phyloP scores from a whole-genome alignment of 2,329 filamentous ascomycete species.

The Talaromyces sp. region DNA sequence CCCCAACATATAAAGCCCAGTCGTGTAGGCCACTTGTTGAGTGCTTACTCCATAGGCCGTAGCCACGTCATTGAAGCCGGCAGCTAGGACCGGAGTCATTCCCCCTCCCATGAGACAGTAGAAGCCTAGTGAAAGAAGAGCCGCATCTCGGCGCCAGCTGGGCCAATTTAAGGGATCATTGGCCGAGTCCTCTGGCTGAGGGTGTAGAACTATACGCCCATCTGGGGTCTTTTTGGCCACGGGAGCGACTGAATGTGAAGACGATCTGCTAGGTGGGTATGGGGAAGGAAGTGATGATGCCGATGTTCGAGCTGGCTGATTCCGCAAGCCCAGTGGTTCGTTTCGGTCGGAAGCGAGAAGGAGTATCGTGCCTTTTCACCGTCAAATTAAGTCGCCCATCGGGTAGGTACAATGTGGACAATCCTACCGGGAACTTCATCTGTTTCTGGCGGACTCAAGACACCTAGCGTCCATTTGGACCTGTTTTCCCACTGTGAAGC shows the following conservation, averaged over 20 bases:
- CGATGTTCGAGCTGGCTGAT: slow-evolving; percentile 60
- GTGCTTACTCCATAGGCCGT: slow-evolving; percentile 62
- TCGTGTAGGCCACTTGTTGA: slow-evolving; percentile 76
- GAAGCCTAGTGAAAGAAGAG: slow-evolving; percentile 77
- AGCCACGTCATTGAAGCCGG: slow-evolving; percentile 81
- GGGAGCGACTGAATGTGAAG: slow-evolving; percentile 32
- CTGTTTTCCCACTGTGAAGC: slow-evolving; percentile 27
- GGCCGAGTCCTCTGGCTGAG: slow-evolving; percentile 82
- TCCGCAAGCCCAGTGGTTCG: slow-evolving; percentile 58
- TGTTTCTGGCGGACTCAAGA: slow-evolving; percentile 74
- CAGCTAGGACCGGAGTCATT: slow-evolving; percentile 84
- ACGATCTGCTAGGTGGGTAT: slow-evolving; percentile 39
- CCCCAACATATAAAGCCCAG: slow-evolving; percentile 91
- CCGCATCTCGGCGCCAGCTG: slow-evolving; percentile 71
- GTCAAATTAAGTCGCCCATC: neutral
- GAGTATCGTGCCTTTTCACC: slow-evolving; percentile 54
- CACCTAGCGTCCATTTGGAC: slow-evolving; percentile 63
- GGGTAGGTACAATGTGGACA: too few relatives aligned
- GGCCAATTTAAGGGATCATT: slow-evolving; percentile 96
- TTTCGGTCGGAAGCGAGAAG: slow-evolving; percentile 59
- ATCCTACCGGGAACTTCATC: slow-evolving; percentile 78
- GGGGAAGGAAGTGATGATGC: slow-evolving; percentile 52
- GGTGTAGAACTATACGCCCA: slow-evolving; percentile 80
- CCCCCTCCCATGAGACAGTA: slow-evolving; percentile 93
- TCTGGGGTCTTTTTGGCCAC: slow-evolving; percentile 72